Conservation (phyloP, 495 filamentous ascomycete genomes). For the Hypomontagnella submonticulosa region DNA sequence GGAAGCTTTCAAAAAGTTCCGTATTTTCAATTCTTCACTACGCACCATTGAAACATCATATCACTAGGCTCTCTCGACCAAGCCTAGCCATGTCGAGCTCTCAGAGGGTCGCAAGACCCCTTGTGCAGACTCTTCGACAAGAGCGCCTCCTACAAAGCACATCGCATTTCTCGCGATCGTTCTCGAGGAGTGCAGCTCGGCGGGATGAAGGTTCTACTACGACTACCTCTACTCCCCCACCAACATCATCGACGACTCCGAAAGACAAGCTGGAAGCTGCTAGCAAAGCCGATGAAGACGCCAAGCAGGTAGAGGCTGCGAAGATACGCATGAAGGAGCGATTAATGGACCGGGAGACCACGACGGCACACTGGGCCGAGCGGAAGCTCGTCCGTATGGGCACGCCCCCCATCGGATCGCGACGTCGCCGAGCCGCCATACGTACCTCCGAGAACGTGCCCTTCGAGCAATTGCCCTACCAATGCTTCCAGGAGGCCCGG, state of each 20-base stretch:
- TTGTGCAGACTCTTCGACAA: slow-evolving; percentile 71
- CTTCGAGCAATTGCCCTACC: slow-evolving; percentile 92
- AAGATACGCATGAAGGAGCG: slow-evolving; percentile 39
- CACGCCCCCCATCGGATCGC: slow-evolving; percentile 76
- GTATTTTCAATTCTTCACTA: slow-evolving; percentile 17
- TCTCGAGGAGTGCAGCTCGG: slow-evolving; percentile 56
- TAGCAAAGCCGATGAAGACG: slow-evolving; percentile 1
- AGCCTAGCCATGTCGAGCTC: slow-evolving; percentile 70
- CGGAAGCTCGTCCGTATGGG: slow-evolving; percentile 67
- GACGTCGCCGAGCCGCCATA: slow-evolving; percentile 82
- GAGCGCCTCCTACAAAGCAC: slow-evolving; percentile 47
- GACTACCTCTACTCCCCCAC: slow-evolving; percentile 44
- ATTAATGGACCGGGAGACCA: slow-evolving; percentile 49
- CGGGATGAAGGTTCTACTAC: slow-evolving; percentile 52
- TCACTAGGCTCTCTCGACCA: slow-evolving; percentile 8
- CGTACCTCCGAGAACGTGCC: slow-evolving; percentile 76
- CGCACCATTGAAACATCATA: slow-evolving; percentile 5
- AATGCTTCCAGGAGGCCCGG: slow-evolving; percentile 96
- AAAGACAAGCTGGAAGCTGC: slow-evolving; percentile 13
- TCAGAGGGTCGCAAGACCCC: slow-evolving; percentile 73
- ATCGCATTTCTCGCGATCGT: slow-evolving; percentile 54
- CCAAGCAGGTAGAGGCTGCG: slow-evolving; percentile 1
- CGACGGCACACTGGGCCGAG: slow-evolving; percentile 63
- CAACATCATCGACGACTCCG: slow-evolving; percentile 21
- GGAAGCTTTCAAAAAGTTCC: slow-evolving; percentile 37